Evolutionary conservation across 2,329 filamentous ascomycete genomes (phyloP), one percentile per base, ranked within the genome.

Genomic region (Aspergillus sp.): DNA sequence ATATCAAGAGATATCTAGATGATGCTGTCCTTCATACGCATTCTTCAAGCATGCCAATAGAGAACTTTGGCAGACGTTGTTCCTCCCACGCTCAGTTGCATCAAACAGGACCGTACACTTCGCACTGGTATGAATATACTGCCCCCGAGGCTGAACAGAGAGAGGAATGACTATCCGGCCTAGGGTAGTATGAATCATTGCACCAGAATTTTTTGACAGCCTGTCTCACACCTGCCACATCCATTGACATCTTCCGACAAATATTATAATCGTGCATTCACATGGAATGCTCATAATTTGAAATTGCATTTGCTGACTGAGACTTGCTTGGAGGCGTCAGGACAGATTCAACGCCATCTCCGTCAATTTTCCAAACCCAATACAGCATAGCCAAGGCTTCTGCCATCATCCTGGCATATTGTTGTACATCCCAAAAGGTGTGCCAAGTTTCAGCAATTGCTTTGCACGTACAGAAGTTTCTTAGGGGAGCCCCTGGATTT

Each of bases 301-400:
- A 51, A 2, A 51, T 37, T 5, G 50, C 23, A 9, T 33, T 3
- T 38, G 44, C 12, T 37, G 43, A 25, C 6, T 44, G 20, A 4
- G 33, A 2, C 4, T 7, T 43, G 3, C 48, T 44, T 3, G 50
- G 51, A 4, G 57, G 48, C 0, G 58, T 66, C 2, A 82, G 68
- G 0, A 82, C 78, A 53, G 80, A 81, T 43, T 82, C 76, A 2
- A 82, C 67, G 41, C 80, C 78, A 32, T 74, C 74, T 1, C 70
- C 78, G 50, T 82, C 77, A 0, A 79, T 56, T 9, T 61, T 51
- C 0, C 66, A 71, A 1, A 54, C 41, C 77, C 76, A 82, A 49
- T 78, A 73, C 43, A 81, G 61, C 2, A 75, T 63, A 0, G 78
- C 77, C 0, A 82, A 66, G 0, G 71, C 66, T 4, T 75, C 68